Conservation (phyloP, 176 grass and related monocot genomes). For the Guadua angustifolia region DNA sequence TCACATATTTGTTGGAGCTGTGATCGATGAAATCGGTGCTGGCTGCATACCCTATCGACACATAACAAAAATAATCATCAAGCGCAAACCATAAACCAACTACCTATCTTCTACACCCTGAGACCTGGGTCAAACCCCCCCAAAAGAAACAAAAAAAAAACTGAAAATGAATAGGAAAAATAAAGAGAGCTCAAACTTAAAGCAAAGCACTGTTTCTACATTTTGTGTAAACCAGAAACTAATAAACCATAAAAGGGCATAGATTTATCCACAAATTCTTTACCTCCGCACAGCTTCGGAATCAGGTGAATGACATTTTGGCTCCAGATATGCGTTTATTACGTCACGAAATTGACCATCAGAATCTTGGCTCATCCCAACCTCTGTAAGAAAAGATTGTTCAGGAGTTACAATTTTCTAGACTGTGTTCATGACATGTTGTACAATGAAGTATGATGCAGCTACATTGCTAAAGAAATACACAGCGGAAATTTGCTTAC, state of each 20-base stretch:
- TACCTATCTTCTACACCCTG: not conserved
- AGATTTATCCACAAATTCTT: constrained; percentile 38
- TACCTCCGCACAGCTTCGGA: constrained; percentile 81
- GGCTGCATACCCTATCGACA: constrained; percentile 59
- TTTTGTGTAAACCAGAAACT: not conserved
- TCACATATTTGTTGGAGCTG: constrained; percentile 79
- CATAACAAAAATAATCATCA: constrained; percentile 33
- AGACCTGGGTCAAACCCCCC: constrained; percentile 14
- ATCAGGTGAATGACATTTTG: constrained; percentile 86
- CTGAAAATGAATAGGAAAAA: not conserved
- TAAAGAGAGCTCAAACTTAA: not conserved
- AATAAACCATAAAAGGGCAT: constrained; percentile 23
- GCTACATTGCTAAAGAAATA: constrained; percentile 28
- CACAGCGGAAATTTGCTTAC: constrained; percentile 34
- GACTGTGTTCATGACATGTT: not conserved
- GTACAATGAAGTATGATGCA: not conserved
- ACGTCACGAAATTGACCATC: constrained; percentile 59
- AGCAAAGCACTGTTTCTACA: not conserved
- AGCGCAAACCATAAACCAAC: not conserved
- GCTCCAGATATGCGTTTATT: constrained; percentile 85
- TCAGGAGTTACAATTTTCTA: not conserved
- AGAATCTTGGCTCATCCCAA: constrained; percentile 44
- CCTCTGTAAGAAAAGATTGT: constrained; percentile 44
- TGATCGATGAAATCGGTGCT: constrained; percentile 60
- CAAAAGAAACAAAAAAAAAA: too few relatives aligned